Evolutionary conservation across 768 basidiomycete species (phyloP), one percentile per base, ranked within the genome.

Genomic region (Lentinula guzmanii): DNA sequence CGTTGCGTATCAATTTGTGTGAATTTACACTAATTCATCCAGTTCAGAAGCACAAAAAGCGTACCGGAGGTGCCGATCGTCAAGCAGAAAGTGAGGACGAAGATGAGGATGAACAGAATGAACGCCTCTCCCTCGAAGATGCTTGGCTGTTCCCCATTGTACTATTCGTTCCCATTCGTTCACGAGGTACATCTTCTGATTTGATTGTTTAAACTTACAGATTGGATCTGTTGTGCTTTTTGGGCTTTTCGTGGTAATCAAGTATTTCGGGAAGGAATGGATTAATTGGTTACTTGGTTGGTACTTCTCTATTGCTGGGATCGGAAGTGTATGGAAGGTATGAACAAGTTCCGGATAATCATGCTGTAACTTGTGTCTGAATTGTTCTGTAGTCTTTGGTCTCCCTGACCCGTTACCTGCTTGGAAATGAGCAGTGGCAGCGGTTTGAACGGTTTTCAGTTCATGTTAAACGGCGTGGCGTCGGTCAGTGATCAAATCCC

Each of bases 251-350:
- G 63, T 82, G 59, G 71, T 90, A 31, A 79, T 96, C 60, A 88
- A 85, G 67, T 93, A 87, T 70, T 73, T 90, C 57, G 91, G 92
- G 35, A 84, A 82, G 65, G 85, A 86, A 61, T 91, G 91, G 87
- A 84, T 96, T 61, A 95, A 95, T 72, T 82, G 82, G 80, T 65
- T 94, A 5, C 75, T 96, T 24, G 87, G 82, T 5, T 86, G 82
- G 84, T 93, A 90, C 66, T 90, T 90, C 64, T 80, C 87, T 24
- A 35, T 90, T 31, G 79, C 80, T 4, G 87, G 87, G 0, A 78
- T 86, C 8, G 85, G 82, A 28, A 85, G 84, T 64, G 83, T 90
- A 28, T 87, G 88, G 83, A 85, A 82, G 77, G 90, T 87, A 66
- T 63, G 77, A 74, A 41, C 15, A 24, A 21, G 45, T 28, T 51